Percentiles rank a stretch among this genome's conserved stretches.
phyloP scores from a whole-genome alignment of 441 rosid species.

The Flueggea neowawraea region DNA sequence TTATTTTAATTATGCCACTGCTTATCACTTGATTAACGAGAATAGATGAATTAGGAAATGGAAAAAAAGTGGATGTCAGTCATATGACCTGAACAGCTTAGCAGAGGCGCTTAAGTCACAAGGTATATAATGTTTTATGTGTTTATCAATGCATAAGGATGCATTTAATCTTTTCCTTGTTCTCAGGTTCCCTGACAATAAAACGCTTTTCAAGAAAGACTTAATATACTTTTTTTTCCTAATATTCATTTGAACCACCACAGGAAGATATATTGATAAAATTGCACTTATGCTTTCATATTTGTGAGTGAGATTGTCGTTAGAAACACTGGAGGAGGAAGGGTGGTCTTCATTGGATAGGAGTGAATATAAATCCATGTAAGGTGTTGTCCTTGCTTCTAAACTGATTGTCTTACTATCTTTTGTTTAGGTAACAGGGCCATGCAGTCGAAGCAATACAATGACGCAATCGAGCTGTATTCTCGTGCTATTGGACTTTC shows the following conservation, averaged over 20 bases:
- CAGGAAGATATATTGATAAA: no score
- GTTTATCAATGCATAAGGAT: conserved; percentile 2
- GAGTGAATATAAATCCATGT: no score
- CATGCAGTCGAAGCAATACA: conserved; percentile 60
- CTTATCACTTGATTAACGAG: conserved; percentile 10
- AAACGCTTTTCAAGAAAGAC: no score
- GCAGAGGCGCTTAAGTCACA: conserved; percentile 73
- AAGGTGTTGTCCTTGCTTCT: neutral
- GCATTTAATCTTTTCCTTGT: conserved; percentile 7
- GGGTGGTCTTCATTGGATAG: no score
- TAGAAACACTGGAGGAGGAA: no score
- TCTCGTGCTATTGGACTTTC: conserved; percentile 66
- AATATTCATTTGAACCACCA: no score
- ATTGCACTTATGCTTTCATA: no score
- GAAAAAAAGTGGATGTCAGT: conserved; percentile 58
- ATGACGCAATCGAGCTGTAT: conserved; percentile 72
- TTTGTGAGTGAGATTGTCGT: no score
- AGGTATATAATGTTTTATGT: conserved; percentile 40
- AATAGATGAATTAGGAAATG: conserved; percentile 57
- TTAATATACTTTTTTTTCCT: no score
- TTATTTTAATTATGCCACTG: no score
- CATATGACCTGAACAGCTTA: conserved; percentile 39
- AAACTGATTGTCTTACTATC: conserved; percentile 18
- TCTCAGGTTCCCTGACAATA: neutral
- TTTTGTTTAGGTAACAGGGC: conserved; percentile 71